phyloP scores from a whole-genome alignment of 2,329 filamentous ascomycete species.

The Diplocarpon rosae region DNA sequence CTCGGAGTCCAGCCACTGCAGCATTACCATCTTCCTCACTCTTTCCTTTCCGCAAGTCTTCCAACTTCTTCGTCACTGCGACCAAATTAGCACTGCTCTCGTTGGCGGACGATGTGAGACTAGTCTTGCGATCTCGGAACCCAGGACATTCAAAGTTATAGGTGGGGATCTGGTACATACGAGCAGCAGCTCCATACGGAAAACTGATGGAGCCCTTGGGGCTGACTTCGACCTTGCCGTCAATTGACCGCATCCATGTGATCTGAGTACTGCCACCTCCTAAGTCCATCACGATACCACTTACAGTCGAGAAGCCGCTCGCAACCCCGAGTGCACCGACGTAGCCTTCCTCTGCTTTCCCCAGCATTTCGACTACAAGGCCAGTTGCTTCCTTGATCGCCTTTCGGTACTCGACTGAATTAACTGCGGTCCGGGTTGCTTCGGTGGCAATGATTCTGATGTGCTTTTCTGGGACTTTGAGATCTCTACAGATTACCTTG shows the following conservation, averaged over 20 bases:
- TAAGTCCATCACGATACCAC: slow-evolving; percentile 60
- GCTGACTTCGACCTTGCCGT: slow-evolving; percentile 40
- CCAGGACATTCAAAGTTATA: too few species aligned
- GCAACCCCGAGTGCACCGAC: slow-evolving; percentile 57
- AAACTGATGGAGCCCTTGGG: slow-evolving; percentile 50
- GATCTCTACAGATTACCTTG: slow-evolving; percentile 45
- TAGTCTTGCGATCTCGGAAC: too few species aligned
- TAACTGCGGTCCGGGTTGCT: slow-evolving; percentile 50
- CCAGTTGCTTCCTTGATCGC: slow-evolving; percentile 44
- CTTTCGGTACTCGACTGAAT: slow-evolving; percentile 42
- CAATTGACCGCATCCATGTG: slow-evolving; percentile 48
- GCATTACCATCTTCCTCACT: slow-evolving; percentile 31
- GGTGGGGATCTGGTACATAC: too few species aligned
- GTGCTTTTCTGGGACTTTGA: slow-evolving; percentile 40
- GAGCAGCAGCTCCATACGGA: slow-evolving; percentile 59
- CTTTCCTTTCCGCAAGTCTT: slow-evolving; percentile 31
- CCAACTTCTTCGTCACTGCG: slow-evolving; percentile 40
- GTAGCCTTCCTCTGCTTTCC: slow-evolving; percentile 55
- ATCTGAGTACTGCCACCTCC: slow-evolving; percentile 61
- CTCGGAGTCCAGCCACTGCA: slow-evolving; percentile 34
- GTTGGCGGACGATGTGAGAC: too few species aligned
- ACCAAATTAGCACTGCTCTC: too few species aligned
- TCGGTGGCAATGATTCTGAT: slow-evolving; percentile 54
- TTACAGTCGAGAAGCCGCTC: slow-evolving; percentile 48
- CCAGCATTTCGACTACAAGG: slow-evolving; percentile 48